These are phyloP conservation scores for Hansenula sp. DNA, from an alignment of 1,139 yeast genomes.

Conservation along the genomic window DNA sequence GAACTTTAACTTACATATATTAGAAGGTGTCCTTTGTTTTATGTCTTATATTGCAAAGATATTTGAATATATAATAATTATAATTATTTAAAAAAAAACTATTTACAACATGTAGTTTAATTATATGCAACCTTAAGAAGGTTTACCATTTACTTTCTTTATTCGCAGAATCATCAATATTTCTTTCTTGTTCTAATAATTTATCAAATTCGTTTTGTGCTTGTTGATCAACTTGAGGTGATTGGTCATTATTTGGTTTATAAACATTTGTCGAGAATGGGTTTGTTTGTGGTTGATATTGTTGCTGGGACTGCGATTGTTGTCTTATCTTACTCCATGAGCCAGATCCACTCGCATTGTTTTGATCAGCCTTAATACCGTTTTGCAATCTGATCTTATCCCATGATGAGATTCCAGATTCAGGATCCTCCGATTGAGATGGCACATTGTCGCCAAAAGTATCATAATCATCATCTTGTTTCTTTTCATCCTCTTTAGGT, in stretches of 20 bases:
- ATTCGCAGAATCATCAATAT: slow-evolving; percentile 9
- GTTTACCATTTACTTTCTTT: slow-evolving; percentile 15
- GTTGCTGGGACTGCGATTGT: neutral
- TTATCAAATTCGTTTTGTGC: slow-evolving; percentile 19
- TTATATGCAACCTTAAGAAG: neutral
- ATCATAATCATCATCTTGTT: slow-evolving; percentile 13
- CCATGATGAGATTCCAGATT: slow-evolving; percentile 19
- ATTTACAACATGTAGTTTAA: neutral
- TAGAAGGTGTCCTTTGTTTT: neutral
- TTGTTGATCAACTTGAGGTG: neutral
- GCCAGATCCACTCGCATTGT: neutral
- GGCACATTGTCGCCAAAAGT: slow-evolving; percentile 20
- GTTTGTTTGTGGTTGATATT: slow-evolving; percentile 2
- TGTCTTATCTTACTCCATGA: slow-evolving; percentile 18
- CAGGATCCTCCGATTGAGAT: neutral
- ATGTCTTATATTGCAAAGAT: neutral
- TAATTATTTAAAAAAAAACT: neutral
- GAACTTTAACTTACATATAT: neutral
- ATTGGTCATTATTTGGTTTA: slow-evolving; percentile 2
- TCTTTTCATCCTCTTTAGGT: slow-evolving; percentile 2
- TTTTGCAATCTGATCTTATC: slow-evolving; percentile 20
- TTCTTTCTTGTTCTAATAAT: slow-evolving; percentile 21
- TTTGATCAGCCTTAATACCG: slow-evolving; percentile 2
- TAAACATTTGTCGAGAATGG: slow-evolving; percentile 14
- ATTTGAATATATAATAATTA: neutral